Base-by-base conservation (phyloP, 306 rosid species). In the Trifolium dubium region DNA sequence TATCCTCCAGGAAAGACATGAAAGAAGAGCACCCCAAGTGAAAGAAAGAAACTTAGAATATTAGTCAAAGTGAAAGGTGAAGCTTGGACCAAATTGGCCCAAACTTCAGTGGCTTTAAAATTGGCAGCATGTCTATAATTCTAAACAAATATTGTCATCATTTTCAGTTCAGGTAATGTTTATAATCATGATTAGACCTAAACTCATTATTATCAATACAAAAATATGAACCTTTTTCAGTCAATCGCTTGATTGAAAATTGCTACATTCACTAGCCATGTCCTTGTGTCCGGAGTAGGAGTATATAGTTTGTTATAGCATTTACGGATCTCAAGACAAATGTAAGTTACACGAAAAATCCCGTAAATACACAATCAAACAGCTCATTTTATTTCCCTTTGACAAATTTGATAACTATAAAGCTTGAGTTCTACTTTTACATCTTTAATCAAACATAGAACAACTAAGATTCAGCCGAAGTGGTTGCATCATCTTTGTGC, bases 401-500 rank as follows among this genome's bases (percentile, higher is more conserved):
- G 74, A 72, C 49, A 37, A 41, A 66, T 41, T 61, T 39, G 28
- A 64, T 17, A 64, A 73, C 60, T 15, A 46, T 10, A 66, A 82
- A 74, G 47, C 79, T 19, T 49, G 37, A 73, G 73, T 54, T 77
- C 67, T 77, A 80, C 56, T 79, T 68, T 79, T 82, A 80, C 84
- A 87, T 66, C 68, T 58, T 35, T 56, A 18, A 35, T 23, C 53
- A 77, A 53, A 67, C 29, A 71, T 50, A 44, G 46, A 67, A 74
- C 53, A 67, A 74, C 90, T 94, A 92, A 50, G 92, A 82, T 67
- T 87, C 96, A 28, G 86, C 29, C 12, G 99, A 92, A 40, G 99
- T 79, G 44, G 99, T 81, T 5, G 88, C 85, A 63, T 95, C 91
- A 46, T 95, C 99, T 81, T 87, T 95, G 93, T 95, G 98, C 96